Evolutionary conservation across 495 filamentous ascomycete genomes (phyloP).

Genomic region (Baudoinia panamericana): DNA sequence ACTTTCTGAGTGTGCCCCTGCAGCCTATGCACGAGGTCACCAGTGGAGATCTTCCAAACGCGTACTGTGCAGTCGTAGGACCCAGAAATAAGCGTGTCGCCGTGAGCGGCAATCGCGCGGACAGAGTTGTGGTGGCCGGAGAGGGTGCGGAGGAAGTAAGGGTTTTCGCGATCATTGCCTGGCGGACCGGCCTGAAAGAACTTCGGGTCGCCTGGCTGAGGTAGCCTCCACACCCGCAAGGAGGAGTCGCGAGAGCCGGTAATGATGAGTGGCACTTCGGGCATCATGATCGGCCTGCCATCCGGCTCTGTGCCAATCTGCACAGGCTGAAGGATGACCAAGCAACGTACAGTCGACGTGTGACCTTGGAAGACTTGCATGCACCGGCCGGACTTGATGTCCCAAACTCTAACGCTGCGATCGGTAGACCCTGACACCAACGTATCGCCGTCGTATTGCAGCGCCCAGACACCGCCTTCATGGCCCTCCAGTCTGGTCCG

Average conservation of each 20-base stretch:
- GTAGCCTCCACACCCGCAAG: constrained; percentile 88
- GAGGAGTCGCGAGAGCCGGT: constrained; percentile 94
- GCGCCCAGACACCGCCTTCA: constrained; percentile 94
- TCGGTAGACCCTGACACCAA: constrained; percentile 95
- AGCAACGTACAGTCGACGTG: constrained; percentile 89
- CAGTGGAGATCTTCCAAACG: constrained; percentile 95
- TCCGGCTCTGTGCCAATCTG: constrained; percentile 57
- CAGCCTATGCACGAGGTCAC: constrained; percentile 76
- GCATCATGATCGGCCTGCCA: constrained; percentile 74
- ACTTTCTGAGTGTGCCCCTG: constrained; percentile 87
- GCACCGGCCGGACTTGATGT: constrained; percentile 81
- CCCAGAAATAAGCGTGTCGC: constrained; percentile 93
- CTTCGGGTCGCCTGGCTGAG: constrained; percentile 57
- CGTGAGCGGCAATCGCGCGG: constrained; percentile 92
- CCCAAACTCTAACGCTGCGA: constrained; percentile 91
- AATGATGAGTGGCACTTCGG: constrained; percentile 85
- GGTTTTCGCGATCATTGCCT: constrained; percentile 71
- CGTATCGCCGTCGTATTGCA: constrained; percentile 91
- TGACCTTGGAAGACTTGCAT: constrained; percentile 95
- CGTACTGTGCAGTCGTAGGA: constrained; percentile 95
- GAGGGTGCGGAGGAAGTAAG: constrained; percentile 82
- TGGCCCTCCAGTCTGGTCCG: constrained; percentile 76
- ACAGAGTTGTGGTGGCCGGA: constrained; percentile 86
- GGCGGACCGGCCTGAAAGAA: constrained; percentile 67
- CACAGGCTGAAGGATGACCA: constrained; percentile 86